phyloP scores from a whole-genome alignment of 164 flowering plant species.

The Vitis rupestris region DNA sequence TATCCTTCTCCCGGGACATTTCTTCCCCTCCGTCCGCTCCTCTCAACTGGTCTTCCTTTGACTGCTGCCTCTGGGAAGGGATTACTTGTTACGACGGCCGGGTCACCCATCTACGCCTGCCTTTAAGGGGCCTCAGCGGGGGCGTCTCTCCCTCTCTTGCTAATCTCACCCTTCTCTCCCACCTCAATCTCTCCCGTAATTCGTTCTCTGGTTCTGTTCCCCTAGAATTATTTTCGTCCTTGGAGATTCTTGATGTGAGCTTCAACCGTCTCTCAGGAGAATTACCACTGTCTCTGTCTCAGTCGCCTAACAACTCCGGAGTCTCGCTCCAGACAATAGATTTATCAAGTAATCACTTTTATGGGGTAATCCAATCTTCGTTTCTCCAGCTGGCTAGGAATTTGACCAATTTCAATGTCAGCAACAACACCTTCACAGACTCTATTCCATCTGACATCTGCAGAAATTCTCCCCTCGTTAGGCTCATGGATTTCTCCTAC shows the following conservation, averaged over 20 bases:
- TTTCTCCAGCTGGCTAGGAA: slow-evolving; percentile 20
- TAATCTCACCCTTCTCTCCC: slow-evolving; percentile 38
- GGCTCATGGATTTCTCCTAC: slow-evolving; percentile 46
- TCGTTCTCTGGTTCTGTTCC: slow-evolving; percentile 41
- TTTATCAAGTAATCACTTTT: slow-evolving; percentile 51
- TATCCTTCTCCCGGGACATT: slow-evolving; percentile 23
- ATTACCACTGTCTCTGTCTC: slow-evolving; percentile 16
- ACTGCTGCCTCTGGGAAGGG: slow-evolving; percentile 67
- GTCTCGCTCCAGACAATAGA: slow-evolving; percentile 24
- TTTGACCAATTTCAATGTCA: slow-evolving; percentile 39
- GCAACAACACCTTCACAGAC: slow-evolving; percentile 55
- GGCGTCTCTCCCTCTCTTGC: slow-evolving; percentile 33
- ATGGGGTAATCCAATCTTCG: slow-evolving; percentile 33
- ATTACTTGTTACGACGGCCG: slow-evolving; percentile 38
- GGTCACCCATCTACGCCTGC: slow-evolving; percentile 39
- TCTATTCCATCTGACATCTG: slow-evolving; percentile 43
- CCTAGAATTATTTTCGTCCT: slow-evolving; percentile 25
- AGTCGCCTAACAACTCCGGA: not conserved
- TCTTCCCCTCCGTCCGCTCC: slow-evolving; percentile 14
- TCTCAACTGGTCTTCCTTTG: slow-evolving; percentile 37
- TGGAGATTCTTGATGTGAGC: slow-evolving; percentile 51
- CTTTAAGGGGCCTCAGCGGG: slow-evolving; percentile 41
- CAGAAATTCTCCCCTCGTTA: slow-evolving; percentile 14
- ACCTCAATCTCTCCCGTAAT: slow-evolving; percentile 54
- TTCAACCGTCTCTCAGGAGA: slow-evolving; percentile 42